Percentiles rank a stretch among this genome's conserved stretches.
phyloP scores from a whole-genome alignment of 225 moss, liverwort and hornwort species.

The Straminergon stramineum region DNA sequence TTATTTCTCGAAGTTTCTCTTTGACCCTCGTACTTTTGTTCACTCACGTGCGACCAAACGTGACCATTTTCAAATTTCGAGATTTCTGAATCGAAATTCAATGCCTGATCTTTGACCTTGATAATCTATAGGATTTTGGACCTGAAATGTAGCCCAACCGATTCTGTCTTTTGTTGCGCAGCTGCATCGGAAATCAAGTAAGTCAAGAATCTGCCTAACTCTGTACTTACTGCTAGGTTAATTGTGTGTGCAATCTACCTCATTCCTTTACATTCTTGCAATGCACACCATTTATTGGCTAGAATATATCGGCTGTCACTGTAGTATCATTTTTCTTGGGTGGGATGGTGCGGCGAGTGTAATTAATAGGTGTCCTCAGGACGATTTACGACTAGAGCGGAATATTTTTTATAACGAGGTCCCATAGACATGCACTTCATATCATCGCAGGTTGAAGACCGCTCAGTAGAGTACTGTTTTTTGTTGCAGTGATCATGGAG shows the following conservation, averaged over 20 bases:
- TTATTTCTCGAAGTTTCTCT: background rate
- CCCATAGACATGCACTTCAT: background rate
- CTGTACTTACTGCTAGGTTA: background rate
- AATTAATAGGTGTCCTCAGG: background rate
- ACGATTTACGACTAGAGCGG: background rate
- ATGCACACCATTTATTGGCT: background rate
- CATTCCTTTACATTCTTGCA: background rate
- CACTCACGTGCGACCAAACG: background rate
- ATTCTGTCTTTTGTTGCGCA: slow-evolving; percentile 75
- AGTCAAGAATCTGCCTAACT: background rate
- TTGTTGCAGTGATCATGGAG: slow-evolving; percentile 27
- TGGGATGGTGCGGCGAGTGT: background rate
- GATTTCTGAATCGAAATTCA: background rate
- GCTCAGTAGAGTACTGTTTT: background rate
- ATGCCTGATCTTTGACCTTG: background rate
- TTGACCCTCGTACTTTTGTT: background rate
- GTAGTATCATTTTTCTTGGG: background rate
- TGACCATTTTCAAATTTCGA: background rate
- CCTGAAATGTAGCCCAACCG: slow-evolving; percentile 88
- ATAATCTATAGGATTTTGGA: slow-evolving; percentile 57
- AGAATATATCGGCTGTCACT: background rate
- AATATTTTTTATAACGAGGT: background rate
- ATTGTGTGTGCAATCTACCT: background rate
- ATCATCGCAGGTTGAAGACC: background rate
- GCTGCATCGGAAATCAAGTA: slow-evolving; percentile 62